Evolutionary conservation across 352 stramenopile genomes (phyloP), one percentile per base, ranked within the genome.

Genomic region (Lagenidium giganteum): DNA sequence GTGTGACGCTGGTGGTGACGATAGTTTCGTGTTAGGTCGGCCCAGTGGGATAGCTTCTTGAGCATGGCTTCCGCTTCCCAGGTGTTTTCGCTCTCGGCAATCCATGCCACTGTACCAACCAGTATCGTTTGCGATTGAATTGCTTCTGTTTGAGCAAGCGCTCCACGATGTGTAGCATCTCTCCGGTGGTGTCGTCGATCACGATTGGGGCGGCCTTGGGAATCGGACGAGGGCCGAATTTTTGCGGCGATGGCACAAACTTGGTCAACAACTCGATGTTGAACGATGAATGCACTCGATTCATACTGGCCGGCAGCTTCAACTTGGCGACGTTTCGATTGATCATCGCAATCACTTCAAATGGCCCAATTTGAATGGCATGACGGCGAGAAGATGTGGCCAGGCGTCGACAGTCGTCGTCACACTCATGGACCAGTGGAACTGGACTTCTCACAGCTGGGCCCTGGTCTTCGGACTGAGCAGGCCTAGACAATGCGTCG

Each of bases 41-140:
- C n/a, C n/a, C n/a, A n/a, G n/a, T n/a, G n/a, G n/a, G n/a, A n/a
- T n/a, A n/a, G n/a, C n/a, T n/a, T n/a, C n/a, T n/a, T n/a, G n/a
- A n/a, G n/a, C n/a, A n/a, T n/a, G n/a, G n/a, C n/a, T n/a, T n/a
- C n/a, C n/a, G n/a, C n/a, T n/a, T 27, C 40, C 21, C 40, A 47
- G 11, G 22, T 28, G 26, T 23, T 26, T 28, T 47, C 40, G 14
- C 16, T 26, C 16, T 17, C 21, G 14, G 40, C n/a, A 26, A 6
- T 18, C 40, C 40, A 28, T 12, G 40, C 40, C 40, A 47, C 27
- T 45, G 36, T 7, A 59, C 41, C 11, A 52, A 26, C 7, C 32
- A 59, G 20, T 59, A 28, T 2, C 13, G 45, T 24, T 59, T 46
- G 17, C 42, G n/a, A 26, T 59, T 45, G 30, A 46, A 47, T 8